Evolutionary conservation across 768 basidiomycete genomes (phyloP), one percentile per base, ranked within the genome.

Genomic region (Glaciozyma antarctica): DNA sequence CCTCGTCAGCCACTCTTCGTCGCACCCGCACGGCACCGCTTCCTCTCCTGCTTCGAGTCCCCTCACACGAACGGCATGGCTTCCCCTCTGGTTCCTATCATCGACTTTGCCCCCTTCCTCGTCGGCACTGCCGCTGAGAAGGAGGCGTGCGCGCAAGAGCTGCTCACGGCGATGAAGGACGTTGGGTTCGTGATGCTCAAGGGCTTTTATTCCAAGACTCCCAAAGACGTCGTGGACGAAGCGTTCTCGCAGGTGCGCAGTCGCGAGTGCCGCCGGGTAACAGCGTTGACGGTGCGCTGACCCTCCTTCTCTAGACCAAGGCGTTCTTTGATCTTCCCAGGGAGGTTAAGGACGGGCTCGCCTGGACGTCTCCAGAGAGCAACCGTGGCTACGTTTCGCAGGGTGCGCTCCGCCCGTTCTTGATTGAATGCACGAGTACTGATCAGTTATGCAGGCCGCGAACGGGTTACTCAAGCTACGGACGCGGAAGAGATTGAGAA

Each of bases 331-430:
- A 74, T 38, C 75, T 91, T 61, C 83, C 88, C 7, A 72, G 76
- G 52, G 82, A 84, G 54, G 75, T 52, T 22, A 67, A 88, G 85
- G 78, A 80, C 56, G 77, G 79, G 65, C 80, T 90, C 9, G 84
- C 84, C 63, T 91, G 89, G 89, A 85, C 87, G 59, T 73, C 74
- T 62, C 59, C 67, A 15, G 65, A 60, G 45, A 44, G 24, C 12
- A 90, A 93, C 72, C 82, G 90, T 62, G 90, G 90, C 41, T 91
- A 90, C 75, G 87, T 92, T 57, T 78, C 80, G 67, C 79, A 87
- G 47, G 90, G 90, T 22, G 32, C 32, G 32, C 32, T 32, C 32
- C 32, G 32, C 32, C 32, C 5, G 32, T 9, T 32, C 32, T 32
- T 9, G 32, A 32, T 5, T 9, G 32, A 9, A 32, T 9, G 32